phyloP scores from a whole-genome alignment of 169 alveolate genomes.

The Eimeria brunetti region DNA sequence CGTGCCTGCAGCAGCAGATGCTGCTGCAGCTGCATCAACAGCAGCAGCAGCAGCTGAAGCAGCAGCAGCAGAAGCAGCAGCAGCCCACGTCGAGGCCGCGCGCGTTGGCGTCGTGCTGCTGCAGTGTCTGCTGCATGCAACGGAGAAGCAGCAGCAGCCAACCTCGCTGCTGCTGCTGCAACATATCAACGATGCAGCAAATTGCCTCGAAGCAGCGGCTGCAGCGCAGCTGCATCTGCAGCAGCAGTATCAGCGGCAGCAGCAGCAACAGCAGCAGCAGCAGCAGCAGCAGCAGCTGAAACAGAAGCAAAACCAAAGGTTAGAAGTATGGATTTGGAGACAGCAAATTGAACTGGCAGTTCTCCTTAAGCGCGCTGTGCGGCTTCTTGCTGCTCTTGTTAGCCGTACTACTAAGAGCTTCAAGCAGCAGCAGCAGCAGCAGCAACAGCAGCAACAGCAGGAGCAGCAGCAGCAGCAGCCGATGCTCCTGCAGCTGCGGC shows the following conservation, averaged over 20 bases:
- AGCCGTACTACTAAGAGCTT: neutral
- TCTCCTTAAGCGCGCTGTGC: conserved; percentile 18
- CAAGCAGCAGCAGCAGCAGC: conserved; percentile 45
- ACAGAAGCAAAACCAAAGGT: neutral
- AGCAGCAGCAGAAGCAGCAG: neutral
- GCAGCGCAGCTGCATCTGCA: conserved; percentile 7
- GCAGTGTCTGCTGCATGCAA: conserved; percentile 45
- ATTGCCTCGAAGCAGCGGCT: conserved; percentile 16
- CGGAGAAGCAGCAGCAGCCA: neutral
- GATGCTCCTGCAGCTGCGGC: neutral
- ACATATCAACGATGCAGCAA: conserved; percentile 29
- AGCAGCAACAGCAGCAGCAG: neutral
- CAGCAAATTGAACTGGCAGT: conserved; percentile 46
- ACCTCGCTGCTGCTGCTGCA: conserved; percentile 1
- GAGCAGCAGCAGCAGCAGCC: neutral
- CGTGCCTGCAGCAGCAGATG: neutral
- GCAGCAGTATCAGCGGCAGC: conserved; percentile 1
- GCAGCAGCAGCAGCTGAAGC: neutral
- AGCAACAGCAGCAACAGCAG: neutral
- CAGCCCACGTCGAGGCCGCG: conserved; percentile 39
- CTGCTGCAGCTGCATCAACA: neutral
- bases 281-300: conserved; percentile 35
- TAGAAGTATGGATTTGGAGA: neutral
- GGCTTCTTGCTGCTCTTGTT: conserved; percentile 17
- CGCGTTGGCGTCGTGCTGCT: conserved; percentile 50